Base-by-base conservation (phyloP, 2,329 filamentous ascomycete genomes). In the Microdochium bolleyi region DNA sequence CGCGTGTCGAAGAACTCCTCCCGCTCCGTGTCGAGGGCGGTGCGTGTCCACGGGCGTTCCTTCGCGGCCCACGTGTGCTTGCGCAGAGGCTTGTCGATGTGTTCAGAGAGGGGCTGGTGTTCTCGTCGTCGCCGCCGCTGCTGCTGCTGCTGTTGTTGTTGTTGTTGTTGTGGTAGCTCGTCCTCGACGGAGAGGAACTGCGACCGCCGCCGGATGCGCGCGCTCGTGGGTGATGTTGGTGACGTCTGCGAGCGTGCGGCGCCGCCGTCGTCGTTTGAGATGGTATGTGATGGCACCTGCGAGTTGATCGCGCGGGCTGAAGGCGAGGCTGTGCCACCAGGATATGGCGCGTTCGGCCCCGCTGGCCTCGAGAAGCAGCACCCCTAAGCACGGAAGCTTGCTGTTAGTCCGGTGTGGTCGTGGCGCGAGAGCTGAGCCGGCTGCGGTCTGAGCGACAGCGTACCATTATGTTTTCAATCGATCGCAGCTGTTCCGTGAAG, bases 1-100 rank as follows among this genome's bases (percentile, higher is more conserved):
- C 90, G 77, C 1, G 92, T 96, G 56, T 96, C 91, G 69, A 95
- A 97, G 75, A 95, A 96, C 56, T 90, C 90, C 49, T 72, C 73
- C 49, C 92, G 81, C 70, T 96, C 89, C 30, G 76, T 77, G 54
- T 83, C 80, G 2, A 96, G 74, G 51, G 85, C 74, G 16, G 70
- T 64, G n/a, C 79, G 82, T 1, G 88, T 91, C 88, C 88, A 95
- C 16, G 72, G 69, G 21, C 80, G 80, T 51, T 77, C 75, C 56
- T 77, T 78, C 53, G 84, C 82, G 13, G 73, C 73, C 87, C 87
- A 91, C 52, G 78, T 70, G 60, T 88, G 85, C 1, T 75, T 76
- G 48, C 79, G 79, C 38, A 92, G 72, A 1, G 87, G 85, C 59
- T 81, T 80, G 62, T 89, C 88, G 64, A 87, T 86, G 64, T 87